phyloP scores from a whole-genome alignment of 805 yeast species.

The Kodamaea sagamina region DNA sequence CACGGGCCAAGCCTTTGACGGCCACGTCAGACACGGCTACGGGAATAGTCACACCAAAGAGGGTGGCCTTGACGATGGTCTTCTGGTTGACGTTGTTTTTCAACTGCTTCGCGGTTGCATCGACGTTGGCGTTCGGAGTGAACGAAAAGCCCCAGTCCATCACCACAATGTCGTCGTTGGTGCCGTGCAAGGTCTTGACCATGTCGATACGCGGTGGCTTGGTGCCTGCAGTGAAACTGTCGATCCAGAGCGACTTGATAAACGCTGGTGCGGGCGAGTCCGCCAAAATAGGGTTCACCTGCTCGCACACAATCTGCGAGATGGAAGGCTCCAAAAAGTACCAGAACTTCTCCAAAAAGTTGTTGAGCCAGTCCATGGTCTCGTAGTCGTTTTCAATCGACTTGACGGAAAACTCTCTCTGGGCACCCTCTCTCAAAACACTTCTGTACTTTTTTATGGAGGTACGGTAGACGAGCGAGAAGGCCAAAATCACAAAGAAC shows the following conservation, averaged over 20 bases:
- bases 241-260: conserved; percentile 80
- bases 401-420: conserved; percentile 80
- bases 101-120: conserved; percentile 80
- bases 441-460: conserved; percentile 80
- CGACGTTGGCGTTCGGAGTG: conserved; percentile 87
- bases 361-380: conserved; percentile 93
- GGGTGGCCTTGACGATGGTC: conserved; percentile 69
- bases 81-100: conserved; percentile 83
- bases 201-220: conserved; percentile 93
- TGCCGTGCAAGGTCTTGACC: conserved; percentile 86
- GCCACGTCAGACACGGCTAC: conserved; percentile 78
- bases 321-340: conserved; percentile 83
- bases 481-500: conserved; percentile 64
- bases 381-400: conserved; percentile 87
- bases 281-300: conserved; percentile 81
- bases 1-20: conserved; percentile 70
- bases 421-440: conserved; percentile 72
- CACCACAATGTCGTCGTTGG: conserved; percentile 90
- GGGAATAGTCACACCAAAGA: conserved; percentile 85
- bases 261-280: conserved; percentile 79
- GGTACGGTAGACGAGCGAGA: conserved; percentile 75
- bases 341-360: conserved; percentile 91
- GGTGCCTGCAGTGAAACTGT: conserved; percentile 87
- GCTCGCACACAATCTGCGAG: conserved; percentile 81
- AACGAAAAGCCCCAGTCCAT: conserved; percentile 97